These are phyloP conservation scores for Hypericum androsaemum DNA, from an alignment of 345 rosid species.

Conservation along the genomic window DNA sequence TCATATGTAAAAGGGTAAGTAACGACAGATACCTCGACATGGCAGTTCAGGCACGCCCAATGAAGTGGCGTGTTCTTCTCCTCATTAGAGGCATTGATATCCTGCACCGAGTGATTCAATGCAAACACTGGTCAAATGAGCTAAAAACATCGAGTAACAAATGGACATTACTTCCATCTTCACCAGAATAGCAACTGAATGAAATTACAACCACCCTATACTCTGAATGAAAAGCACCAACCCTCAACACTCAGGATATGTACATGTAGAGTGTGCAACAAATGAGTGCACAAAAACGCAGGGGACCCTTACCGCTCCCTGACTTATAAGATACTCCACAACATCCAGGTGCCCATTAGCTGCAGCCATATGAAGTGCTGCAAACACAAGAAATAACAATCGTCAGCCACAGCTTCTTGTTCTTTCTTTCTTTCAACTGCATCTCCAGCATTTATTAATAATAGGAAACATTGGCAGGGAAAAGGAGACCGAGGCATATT, in stretches of 20 bases:
- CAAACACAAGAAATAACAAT: conserved; percentile 11
- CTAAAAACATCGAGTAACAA: background rate
- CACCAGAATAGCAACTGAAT: background rate
- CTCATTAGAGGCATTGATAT: conserved; percentile 50
- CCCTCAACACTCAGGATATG: background rate
- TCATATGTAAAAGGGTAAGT: background rate
- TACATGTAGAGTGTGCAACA: background rate
- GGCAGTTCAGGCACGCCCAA: conserved; percentile 90
- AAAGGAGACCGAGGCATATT: no score
- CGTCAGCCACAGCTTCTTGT: conserved; percentile 1
- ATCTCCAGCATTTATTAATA: conserved; percentile 1
- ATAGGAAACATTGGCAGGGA: no score
- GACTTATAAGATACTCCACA: conserved; percentile 62
- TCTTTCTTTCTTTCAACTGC: background rate
- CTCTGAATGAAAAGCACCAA: background rate
- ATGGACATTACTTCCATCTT: background rate
- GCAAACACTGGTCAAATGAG: conserved; percentile 6
- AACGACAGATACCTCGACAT: conserved; percentile 43
- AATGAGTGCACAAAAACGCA: conserved; percentile 2
- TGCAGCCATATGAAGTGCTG: conserved; percentile 95
- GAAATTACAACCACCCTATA: no score
- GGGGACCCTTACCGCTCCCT: conserved; percentile 50
- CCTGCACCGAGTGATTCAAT: conserved; percentile 30
- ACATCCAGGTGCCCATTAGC: conserved; percentile 69
- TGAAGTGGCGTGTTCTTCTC: conserved; percentile 90